These are phyloP conservation scores for Drechmeria coniospora DNA, from an alignment of 2,329 filamentous ascomycete species.

Conservation along the genomic window DNA sequence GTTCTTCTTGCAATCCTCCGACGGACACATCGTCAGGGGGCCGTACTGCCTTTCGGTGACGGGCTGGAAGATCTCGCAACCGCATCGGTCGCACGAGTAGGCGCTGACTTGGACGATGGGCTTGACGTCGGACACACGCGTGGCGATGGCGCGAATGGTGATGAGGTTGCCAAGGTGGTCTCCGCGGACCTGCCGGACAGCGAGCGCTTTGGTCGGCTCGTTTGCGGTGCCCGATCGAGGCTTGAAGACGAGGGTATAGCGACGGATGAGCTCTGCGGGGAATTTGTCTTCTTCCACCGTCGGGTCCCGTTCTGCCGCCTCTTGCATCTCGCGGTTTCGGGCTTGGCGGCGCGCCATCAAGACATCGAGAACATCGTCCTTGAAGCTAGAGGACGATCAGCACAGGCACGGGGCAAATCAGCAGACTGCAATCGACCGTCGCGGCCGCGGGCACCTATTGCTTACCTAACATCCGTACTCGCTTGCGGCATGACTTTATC, in stretches of 20 bases:
- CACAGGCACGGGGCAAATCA: too few species aligned
- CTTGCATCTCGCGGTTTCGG: slow-evolving; percentile 63
- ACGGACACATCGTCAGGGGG: slow-evolving; percentile 74
- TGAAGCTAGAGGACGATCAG: slow-evolving; percentile 49
- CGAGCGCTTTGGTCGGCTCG: slow-evolving; percentile 49
- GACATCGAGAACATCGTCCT: slow-evolving; percentile 92
- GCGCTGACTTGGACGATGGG: slow-evolving; percentile 95
- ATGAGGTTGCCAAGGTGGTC: slow-evolving; percentile 89
- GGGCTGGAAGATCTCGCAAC: slow-evolving; percentile 94
- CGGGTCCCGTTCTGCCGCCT: slow-evolving; percentile 52
- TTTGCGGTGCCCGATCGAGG: slow-evolving; percentile 61
- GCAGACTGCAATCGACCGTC: too few species aligned
- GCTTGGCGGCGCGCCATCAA: slow-evolving; percentile 84
- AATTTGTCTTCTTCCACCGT: slow-evolving; percentile 61
- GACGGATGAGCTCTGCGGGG: slow-evolving; percentile 76
- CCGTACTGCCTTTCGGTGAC: slow-evolving; percentile 82
- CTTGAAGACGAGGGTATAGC: slow-evolving; percentile 95
- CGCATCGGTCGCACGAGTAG: slow-evolving; percentile 93
- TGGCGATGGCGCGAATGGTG: slow-evolving; percentile 86
- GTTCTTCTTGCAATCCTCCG: slow-evolving; percentile 76
- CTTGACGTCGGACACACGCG: slow-evolving; percentile 93
- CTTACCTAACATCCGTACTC: slow-evolving; percentile 60
- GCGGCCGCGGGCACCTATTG: too few species aligned
- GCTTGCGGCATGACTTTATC: slow-evolving; percentile 75
- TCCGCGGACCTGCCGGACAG: slow-evolving; percentile 85